Conservation (phyloP, 2,329 filamentous ascomycete species). For the Thielaviopsis musarum region DNA sequence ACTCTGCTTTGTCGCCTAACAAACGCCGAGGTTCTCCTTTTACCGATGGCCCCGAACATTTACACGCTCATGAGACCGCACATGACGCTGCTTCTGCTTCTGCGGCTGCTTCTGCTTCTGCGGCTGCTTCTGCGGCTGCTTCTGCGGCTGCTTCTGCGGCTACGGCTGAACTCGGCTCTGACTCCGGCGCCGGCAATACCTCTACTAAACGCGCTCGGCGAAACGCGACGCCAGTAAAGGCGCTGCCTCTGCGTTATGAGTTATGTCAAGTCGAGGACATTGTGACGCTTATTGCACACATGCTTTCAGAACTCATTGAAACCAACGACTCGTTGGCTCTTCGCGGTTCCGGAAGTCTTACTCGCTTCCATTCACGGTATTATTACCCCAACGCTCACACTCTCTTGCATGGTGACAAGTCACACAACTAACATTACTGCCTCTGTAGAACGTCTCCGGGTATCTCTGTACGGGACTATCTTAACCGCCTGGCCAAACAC, state of each 20-base stretch:
- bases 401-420: not conserved
- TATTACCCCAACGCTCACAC: conserved; percentile 10
- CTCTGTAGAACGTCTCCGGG: conserved; percentile 49
- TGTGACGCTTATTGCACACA: conserved; percentile 79
- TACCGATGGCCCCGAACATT: not conserved
- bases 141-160: conserved; percentile 12
- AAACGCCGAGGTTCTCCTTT: conserved; percentile 9
- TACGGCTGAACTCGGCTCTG: conserved; percentile 9
- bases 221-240: conserved; percentile 34
- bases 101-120: conserved; percentile 12
- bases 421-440: not conserved
- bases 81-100: conserved; percentile 17
- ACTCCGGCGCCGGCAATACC: not conserved
- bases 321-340: conserved; percentile 82
- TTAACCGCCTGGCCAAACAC: conserved; percentile 82
- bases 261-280: conserved; percentile 69
- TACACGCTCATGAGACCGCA: not conserved
- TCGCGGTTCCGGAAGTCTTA: conserved; percentile 55
- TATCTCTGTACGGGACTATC: conserved; percentile 87
- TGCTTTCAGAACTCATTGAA: conserved; percentile 87
- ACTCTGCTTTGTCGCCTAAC: conserved; percentile 5
- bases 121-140: conserved; percentile 16
- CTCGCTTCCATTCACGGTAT: conserved; percentile 86
- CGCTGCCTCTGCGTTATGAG: conserved; percentile 62
- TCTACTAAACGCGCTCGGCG: conserved; percentile 34